Base-by-base conservation (phyloP, 768 basidiomycete genomes). In the Hemileccinum rubropunctum region DNA sequence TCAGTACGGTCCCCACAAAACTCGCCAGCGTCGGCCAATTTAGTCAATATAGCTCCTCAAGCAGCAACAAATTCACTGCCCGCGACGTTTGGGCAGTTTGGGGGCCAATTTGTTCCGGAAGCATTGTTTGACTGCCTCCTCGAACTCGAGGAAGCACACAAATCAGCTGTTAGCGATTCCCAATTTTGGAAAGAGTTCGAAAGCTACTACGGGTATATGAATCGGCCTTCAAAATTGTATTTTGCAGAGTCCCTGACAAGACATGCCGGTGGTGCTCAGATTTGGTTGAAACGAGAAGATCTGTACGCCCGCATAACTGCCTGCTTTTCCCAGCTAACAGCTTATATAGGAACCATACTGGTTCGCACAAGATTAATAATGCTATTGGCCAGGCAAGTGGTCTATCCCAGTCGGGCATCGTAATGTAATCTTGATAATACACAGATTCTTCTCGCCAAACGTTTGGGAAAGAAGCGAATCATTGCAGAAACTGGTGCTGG, bases 401-500 rank as follows among this genome's bases (percentile, higher is more conserved):
- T n/a, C 4, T 23, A 11, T 15, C 14, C 33, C 35, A 11, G n/a
- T 28, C 21, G 14, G 35, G n/a, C 28, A 14, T 35, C 40, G n/a
- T 17, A 12, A n/a, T 30, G 30, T 13, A 10, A 39, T 20, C 34
- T 32, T 53, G 14, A 47, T 21, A 32, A 26, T 17, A 21, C 32
- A 41, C 21, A 95, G 88, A 95, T 98, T 53, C 76, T 99, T 15
- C 82, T 99, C 23, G 97, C 97, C n/a, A 80, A 81, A 40, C 83
- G 97, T 39, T 73, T 98, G 51, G 97, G 97, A 17, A 99, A 99
- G 74, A 97, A 78, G 34, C 83, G 95, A 47, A 98, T 99, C 62
- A 98, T 98, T 57, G 97, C 97, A 28, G 97, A 99, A 75, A 98
- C 97, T 1, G 97, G 97, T 54, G 97, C 97, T 1, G 97, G 97